These are phyloP conservation scores for Suhomyces maxii DNA, from an alignment of 1,139 yeast genomes.

Conservation along the genomic window DNA sequence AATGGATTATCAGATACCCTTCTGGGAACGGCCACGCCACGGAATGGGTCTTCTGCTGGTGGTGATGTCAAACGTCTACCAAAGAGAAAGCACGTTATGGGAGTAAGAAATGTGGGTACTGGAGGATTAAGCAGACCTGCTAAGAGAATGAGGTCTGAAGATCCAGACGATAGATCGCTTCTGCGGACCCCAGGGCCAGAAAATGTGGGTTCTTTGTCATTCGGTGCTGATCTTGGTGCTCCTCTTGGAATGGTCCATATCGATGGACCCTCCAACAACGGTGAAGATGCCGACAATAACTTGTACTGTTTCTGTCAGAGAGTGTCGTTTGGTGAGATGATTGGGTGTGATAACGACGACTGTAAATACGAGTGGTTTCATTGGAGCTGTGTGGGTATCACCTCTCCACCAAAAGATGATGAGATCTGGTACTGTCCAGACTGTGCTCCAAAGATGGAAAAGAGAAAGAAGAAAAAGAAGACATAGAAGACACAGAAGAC, in stretches of 20 bases:
- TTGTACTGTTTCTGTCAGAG: constrained; percentile 82
- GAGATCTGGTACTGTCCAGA: constrained; percentile 73
- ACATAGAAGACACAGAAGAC: neutral
- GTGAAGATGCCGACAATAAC: constrained; percentile 64
- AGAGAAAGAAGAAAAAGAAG: constrained; percentile 47
- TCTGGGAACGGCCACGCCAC: constrained; percentile 36
- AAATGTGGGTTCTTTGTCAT: constrained; percentile 8
- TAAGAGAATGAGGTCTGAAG: constrained; percentile 29
- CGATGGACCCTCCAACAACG: constrained; percentile 20
- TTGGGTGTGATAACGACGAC: constrained; percentile 83
- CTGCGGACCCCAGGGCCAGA: constrained; percentile 12
- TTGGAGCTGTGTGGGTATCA: constrained; percentile 79
- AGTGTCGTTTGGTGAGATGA: constrained; percentile 87
- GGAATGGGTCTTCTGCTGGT: constrained; percentile 21
- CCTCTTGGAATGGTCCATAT: constrained; percentile 11
- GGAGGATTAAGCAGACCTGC: constrained; percentile 22
- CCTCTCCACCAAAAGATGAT: constrained; percentile 65
- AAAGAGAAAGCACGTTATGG: constrained; percentile 7
- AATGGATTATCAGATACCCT: constrained; percentile 25
- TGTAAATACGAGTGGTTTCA: constrained; percentile 90
- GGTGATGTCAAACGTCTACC: constrained; percentile 18
- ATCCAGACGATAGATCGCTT: constrained; percentile 16
- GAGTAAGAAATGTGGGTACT: constrained; percentile 10
- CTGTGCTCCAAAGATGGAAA: constrained; percentile 54
- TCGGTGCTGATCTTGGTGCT: constrained; percentile 9